phyloP scores from a whole-genome alignment of 495 filamentous ascomycete species.

The Astrocystis sublimbata region DNA sequence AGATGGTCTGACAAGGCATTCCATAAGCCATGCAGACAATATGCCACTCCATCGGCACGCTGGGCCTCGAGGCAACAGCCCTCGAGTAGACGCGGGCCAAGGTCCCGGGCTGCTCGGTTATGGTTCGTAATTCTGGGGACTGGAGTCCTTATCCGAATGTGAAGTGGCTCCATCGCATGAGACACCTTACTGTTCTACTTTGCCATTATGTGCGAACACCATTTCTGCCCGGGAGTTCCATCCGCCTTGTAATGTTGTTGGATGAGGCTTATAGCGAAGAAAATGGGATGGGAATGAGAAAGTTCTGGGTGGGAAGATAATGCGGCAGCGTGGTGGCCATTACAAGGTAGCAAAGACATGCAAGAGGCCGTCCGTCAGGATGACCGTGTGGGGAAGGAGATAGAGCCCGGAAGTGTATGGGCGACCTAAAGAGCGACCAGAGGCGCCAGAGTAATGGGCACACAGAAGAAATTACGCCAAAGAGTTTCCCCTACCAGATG shows the following conservation, averaged over 20 bases:
- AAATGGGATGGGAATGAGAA: neutral
- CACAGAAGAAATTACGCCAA: constrained; percentile 3
- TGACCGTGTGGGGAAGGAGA: constrained; percentile 23
- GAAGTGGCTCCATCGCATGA: constrained; percentile 8
- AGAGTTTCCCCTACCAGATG: neutral
- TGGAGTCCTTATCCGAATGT: constrained; percentile 11
- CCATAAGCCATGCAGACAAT: constrained; percentile 44
- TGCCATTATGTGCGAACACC: neutral
- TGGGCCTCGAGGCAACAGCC: constrained; percentile 51
- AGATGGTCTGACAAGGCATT: constrained; percentile 40
- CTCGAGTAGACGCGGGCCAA: constrained; percentile 40
- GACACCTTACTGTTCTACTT: neutral
- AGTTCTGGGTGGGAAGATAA: neutral
- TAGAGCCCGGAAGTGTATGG: neutral
- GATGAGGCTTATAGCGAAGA: neutral
- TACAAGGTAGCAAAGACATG: constrained; percentile 15
- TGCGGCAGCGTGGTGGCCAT: constrained; percentile 1
- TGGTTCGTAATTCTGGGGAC: neutral
- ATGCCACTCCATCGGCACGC: constrained; percentile 41
- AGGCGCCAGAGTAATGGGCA: constrained; percentile 7
- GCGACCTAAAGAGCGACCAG: constrained; percentile 14
- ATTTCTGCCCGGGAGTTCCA: neutral
- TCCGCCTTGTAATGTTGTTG: neutral
- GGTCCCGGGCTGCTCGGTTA: constrained; percentile 17
- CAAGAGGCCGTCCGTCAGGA: constrained; percentile 18